Conservation (phyloP, 2,329 filamentous ascomycete species). For the Bipolaris bicolor region DNA sequence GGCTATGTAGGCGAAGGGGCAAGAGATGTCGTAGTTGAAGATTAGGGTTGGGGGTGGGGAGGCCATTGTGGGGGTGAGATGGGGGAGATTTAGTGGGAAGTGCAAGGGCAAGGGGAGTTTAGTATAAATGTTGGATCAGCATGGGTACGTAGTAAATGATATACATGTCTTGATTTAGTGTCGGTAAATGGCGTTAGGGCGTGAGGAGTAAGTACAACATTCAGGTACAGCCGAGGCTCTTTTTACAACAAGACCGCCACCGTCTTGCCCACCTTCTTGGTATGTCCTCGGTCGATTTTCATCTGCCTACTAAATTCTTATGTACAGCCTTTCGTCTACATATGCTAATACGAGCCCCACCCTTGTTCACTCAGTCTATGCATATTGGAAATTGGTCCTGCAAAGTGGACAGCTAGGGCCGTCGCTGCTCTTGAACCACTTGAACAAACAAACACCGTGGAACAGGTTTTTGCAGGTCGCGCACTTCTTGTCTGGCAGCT, state of each 20-base stretch:
- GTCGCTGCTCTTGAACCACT: conserved; percentile 96
- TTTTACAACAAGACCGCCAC: not conserved
- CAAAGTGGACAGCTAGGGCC: conserved; percentile 92
- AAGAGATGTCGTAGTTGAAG: conserved; percentile 46
- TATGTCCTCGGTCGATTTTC: not conserved
- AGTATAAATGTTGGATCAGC: not conserved
- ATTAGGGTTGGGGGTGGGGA: conserved; percentile 21
- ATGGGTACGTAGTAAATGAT: not conserved
- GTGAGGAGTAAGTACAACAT: conserved; percentile 8
- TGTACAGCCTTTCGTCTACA: not conserved
- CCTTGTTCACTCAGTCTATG: conserved; percentile 24
- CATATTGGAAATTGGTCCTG: conserved; percentile 80
- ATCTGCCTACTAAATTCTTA: too few species aligned
- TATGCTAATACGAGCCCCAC: not conserved
- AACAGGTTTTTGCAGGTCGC: conserved; percentile 93
- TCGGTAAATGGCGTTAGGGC: conserved; percentile 7
- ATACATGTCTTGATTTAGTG: not conserved
- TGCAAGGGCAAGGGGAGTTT: not conserved
- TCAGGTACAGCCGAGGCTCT: conserved; percentile 13
- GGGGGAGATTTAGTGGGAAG: not conserved
- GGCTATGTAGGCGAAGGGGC: conserved; percentile 49
- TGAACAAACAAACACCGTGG: conserved; percentile 87
- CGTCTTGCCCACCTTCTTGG: not conserved
- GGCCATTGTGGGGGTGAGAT: conserved; percentile 12
- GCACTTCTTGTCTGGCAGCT: conserved; percentile 90